Evolutionary conservation across 306 rosid species (phyloP).

Genomic region (Castanea sativa): DNA sequence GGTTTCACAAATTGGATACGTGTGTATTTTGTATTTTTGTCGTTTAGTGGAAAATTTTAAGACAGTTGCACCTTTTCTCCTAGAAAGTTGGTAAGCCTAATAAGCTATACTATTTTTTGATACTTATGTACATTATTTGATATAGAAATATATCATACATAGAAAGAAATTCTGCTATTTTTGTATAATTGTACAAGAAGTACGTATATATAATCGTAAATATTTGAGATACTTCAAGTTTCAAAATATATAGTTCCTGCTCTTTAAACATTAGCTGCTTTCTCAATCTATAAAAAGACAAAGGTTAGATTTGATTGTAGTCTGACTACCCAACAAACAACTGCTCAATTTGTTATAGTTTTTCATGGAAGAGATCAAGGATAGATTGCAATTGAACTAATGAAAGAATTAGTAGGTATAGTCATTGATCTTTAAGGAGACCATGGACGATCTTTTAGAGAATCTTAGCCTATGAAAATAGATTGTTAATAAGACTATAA

Average conservation of each 20-base stretch:
- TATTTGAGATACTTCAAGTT: background rate
- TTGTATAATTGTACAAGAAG: too few relatives aligned
- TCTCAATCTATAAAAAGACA: slow-evolving; percentile 32
- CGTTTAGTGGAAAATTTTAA: background rate
- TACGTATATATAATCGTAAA: too few relatives aligned
- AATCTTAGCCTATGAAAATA: slow-evolving; percentile 27
- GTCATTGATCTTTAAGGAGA: slow-evolving; percentile 19
- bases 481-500: slow-evolving; percentile 8
- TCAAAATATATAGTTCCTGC: background rate
- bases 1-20: background rate
- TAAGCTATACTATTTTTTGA: background rate
- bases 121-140: background rate
- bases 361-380: slow-evolving; percentile 26
- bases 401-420: slow-evolving; percentile 10
- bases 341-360: slow-evolving; percentile 29
- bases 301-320: slow-evolving; percentile 43
- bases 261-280: background rate
- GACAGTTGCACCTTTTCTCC: background rate
- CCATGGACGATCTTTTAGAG: slow-evolving; percentile 17
- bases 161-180: background rate
- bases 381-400: slow-evolving; percentile 25
- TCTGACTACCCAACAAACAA: slow-evolving; percentile 38
- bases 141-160: background rate
- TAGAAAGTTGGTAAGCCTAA: background rate
- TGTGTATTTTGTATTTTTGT: background rate